Conservation (phyloP, 2,329 filamentous ascomycete genomes). For the Trichophyton equinum region DNA sequence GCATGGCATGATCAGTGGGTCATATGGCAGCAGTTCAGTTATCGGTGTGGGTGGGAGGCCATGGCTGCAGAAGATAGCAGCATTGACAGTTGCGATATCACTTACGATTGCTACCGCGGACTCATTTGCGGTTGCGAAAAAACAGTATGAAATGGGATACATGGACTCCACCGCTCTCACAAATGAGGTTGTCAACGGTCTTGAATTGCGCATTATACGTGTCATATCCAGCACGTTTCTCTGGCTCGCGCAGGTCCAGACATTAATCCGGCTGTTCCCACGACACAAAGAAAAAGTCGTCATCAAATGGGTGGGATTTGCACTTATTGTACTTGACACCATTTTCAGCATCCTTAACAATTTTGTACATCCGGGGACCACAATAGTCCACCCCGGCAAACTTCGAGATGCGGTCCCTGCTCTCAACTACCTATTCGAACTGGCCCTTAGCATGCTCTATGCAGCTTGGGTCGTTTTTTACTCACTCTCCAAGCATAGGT, state of each 20-base stretch:
- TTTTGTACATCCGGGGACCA: conserved; percentile 47
- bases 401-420: conserved; percentile 88
- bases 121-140: conserved; percentile 71
- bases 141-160: conserved; percentile 65
- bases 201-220: conserved; percentile 77
- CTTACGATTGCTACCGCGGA: conserved; percentile 87
- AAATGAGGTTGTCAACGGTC: conserved; percentile 64
- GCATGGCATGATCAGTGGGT: conserved; percentile 73
- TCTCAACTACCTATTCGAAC: conserved; percentile 77
- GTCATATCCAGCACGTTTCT: conserved; percentile 93
- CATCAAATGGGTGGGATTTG: conserved; percentile 97
- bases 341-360: conserved; percentile 87
- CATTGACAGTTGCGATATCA: conserved; percentile 58
- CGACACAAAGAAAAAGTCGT: conserved; percentile 95
- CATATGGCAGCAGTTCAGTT: conserved; percentile 53
- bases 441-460: conserved; percentile 75
- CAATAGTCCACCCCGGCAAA: conserved; percentile 47
- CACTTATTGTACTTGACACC: conserved; percentile 78
- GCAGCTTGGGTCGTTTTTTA: conserved; percentile 93
- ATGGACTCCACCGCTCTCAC: conserved; percentile 70
- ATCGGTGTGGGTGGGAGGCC: conserved; percentile 83
- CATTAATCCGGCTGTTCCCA: conserved; percentile 85
- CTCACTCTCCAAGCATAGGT: conserved; percentile 77
- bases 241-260: conserved; percentile 96
- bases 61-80: conserved; percentile 72